Evolutionary conservation across 164 flowering plant species (phyloP).

Genomic region (Litsea cubeba): DNA sequence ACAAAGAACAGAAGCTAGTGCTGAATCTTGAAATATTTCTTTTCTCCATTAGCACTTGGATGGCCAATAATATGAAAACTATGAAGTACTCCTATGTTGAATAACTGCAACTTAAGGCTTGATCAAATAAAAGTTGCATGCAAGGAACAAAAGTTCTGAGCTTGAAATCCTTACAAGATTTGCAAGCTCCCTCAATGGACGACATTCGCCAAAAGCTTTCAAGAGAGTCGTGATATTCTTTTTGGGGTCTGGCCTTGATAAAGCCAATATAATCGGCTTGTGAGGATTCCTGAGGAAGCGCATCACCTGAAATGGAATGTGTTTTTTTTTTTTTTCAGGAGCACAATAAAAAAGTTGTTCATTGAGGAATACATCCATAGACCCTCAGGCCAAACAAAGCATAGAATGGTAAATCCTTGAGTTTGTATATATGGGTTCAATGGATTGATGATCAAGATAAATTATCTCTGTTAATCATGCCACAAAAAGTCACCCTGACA

Average conservation of each 20-base stretch:
- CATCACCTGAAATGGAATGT: constrained; percentile 54
- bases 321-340: neutral
- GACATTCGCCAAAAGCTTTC: constrained; percentile 94
- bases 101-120: neutral
- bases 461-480: too few species aligned
- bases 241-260: constrained; percentile 94
- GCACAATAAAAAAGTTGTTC: too few species aligned
- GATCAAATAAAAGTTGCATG: neutral
- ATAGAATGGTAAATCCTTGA: too few species aligned
- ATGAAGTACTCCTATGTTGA: neutral
- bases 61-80: neutral
- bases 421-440: too few species aligned
- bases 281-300: constrained; percentile 91
- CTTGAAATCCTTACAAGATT: constrained; percentile 61
- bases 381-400: too few species aligned
- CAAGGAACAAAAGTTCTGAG: neutral
- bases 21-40: neutral
- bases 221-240: constrained; percentile 87
- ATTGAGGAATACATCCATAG: too few species aligned
- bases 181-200: constrained; percentile 82
- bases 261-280: constrained; percentile 90
- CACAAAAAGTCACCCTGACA: too few species aligned
- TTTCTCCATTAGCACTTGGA: neutral
- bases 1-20: neutral
- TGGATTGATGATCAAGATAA: too few species aligned